Evolutionary conservation across 2,329 filamentous ascomycete genomes (phyloP), one percentile per base, ranked within the genome.

Genomic region (Aspergillus novofumigatus): DNA sequence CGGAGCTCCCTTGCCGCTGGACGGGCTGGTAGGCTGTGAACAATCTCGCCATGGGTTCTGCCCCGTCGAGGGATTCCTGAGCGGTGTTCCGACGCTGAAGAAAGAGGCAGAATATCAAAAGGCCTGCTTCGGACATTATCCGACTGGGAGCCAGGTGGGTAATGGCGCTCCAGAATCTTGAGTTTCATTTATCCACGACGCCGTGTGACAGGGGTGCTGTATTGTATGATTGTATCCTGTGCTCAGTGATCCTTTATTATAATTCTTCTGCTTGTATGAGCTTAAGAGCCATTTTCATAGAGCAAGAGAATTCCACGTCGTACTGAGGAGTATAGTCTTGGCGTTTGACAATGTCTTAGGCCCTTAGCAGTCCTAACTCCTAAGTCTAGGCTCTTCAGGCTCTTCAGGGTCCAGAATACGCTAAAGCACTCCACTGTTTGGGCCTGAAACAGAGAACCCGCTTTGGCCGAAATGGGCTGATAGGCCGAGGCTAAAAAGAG

Each of bases 1-100:
- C 38, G 63, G 61, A 29, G 60, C 67, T 0, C 68, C 70, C 0
- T 29, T 72, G 7, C 68, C 70, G 7, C 45, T 71, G 20, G 54
- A 66, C 7, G 70, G 70, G 1, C 52, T 71, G n/a, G 26, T 55
- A 26, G 65, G 65, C 1, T 47, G 44, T 47, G 44, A 25, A 26
- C 2, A 21, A 6, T 2, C 44, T 3, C 44, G 11, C 8, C 44
- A 49, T 44, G 52, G 52, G 3, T 54, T 54, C 29, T 54, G 52
- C 32, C 45, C 52, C 1, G 47, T 54, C 8, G 45, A 54, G 3
- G 21, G 10, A 1, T 54, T 54, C 41, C 17, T 54, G 8, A 21
- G 23, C 6, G 45, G 28, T 9, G 45, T 54, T n/a, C 52, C 52
- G 8, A 25, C 23, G 47, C 42, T 54, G 45, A 41, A 54, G 47